Conservation (phyloP, 2,329 filamentous ascomycete genomes). For the Phialophora tarda region DNA sequence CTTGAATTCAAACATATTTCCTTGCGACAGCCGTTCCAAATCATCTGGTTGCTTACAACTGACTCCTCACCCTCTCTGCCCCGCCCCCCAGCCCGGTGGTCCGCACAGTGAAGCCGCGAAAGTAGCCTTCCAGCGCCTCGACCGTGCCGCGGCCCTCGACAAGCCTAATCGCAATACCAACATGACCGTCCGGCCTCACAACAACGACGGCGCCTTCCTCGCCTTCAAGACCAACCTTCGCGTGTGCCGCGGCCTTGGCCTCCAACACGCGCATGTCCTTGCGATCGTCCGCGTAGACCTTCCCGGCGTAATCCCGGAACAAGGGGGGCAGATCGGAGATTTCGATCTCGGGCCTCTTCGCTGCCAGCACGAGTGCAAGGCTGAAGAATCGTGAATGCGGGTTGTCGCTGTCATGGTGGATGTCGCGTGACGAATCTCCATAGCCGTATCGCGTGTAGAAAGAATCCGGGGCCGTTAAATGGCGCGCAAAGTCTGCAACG, state of each 20-base stretch:
- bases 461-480: constrained; percentile 68
- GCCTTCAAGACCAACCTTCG: constrained; percentile 74
- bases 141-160: constrained; percentile 78
- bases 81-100: constrained; percentile 26
- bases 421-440: constrained; percentile 62
- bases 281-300: constrained; percentile 85
- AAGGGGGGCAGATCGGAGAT: constrained; percentile 73
- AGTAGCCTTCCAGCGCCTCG: constrained; percentile 83
- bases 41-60: constrained; percentile 20
- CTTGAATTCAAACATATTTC: neutral
- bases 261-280: constrained; percentile 73
- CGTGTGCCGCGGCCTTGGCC: constrained; percentile 76
- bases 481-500: constrained; percentile 70
- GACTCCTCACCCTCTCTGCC: constrained; percentile 19
- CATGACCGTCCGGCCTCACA: constrained; percentile 84
- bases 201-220: constrained; percentile 74
- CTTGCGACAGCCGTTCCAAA: neutral
- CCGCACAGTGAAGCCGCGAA: constrained; percentile 46
- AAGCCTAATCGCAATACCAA: constrained; percentile 75
- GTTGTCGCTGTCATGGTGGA: constrained; percentile 80
- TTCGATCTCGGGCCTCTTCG: constrained; percentile 71
- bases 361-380: constrained; percentile 75
- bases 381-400: constrained; percentile 85
- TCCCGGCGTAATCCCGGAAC: constrained; percentile 76
- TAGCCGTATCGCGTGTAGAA: constrained; percentile 68